A percentile compares a stretch with the other conserved stretches of the same genome.
phyloP scores from a whole-genome alignment of 305 asterid species.

The Solanum hybrid region DNA sequence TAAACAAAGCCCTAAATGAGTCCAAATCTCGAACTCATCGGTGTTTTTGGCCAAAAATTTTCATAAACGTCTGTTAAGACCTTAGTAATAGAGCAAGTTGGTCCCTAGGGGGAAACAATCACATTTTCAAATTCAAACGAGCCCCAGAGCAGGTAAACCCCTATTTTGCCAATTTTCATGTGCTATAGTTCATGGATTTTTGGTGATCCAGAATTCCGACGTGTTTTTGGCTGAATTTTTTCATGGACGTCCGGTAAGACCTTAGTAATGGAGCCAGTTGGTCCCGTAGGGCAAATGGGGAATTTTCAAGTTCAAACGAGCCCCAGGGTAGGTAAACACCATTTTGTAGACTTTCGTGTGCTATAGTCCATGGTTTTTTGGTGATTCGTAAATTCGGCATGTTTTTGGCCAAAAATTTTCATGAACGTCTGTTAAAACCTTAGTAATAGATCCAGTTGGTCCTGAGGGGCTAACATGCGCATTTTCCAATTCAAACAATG shows the following conservation, averaged over 20 bases:
- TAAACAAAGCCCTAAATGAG: not conserved
- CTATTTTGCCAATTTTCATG: not conserved
- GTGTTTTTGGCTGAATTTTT: not conserved
- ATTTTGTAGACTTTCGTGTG: too few relatives aligned
- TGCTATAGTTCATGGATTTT: too few relatives aligned
- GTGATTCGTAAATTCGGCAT: not conserved
- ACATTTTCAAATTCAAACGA: not conserved
- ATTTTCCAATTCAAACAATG: not conserved
- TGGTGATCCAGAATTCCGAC: not conserved
- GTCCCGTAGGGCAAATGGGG: not conserved
- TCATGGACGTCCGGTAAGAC: not conserved
- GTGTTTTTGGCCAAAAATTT: not conserved
- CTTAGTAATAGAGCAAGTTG: not conserved
- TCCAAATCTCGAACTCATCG: not conserved
- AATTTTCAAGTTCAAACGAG: too few relatives aligned
- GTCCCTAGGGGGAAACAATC: not conserved
- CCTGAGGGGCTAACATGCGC: not conserved
- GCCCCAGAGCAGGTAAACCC: not conserved
- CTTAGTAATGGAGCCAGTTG: too few relatives aligned
- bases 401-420: too few relatives aligned
- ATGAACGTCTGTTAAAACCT: not conserved
- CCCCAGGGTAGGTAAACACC: not conserved
- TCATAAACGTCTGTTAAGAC: not conserved
- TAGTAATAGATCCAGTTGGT: not conserved
- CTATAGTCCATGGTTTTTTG: too few relatives aligned